phyloP scores from a whole-genome alignment of 2,329 filamentous ascomycete species.

The Leptographium lundbergii region DNA sequence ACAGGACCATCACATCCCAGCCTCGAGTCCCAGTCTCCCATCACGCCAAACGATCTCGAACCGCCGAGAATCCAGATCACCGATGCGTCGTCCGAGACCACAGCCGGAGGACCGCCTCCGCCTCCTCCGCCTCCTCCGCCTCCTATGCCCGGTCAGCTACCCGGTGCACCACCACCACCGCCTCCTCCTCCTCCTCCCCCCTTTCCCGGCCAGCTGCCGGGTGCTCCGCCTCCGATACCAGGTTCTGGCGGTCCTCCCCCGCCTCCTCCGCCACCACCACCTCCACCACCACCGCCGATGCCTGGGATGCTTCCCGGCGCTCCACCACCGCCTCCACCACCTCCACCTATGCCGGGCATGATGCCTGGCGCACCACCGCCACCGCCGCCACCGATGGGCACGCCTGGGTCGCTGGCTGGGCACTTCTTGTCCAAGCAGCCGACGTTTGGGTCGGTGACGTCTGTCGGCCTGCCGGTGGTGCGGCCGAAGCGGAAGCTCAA shows the following conservation, averaged over 20 bases:
- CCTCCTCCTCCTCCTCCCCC: conserved; percentile 26
- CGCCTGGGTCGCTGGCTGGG: conserved; percentile 56
- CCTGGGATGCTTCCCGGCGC: conserved; percentile 16
- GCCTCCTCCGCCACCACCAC: conserved; percentile 14
- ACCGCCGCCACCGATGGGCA: conserved; percentile 28
- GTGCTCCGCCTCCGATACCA: conserved; percentile 22
- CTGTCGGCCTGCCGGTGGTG: conserved; percentile 63
- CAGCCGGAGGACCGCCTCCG: conserved; percentile 8
- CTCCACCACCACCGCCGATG: conserved; percentile 27
- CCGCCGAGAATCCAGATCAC: conserved; percentile 47
- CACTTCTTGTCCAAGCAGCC: conserved; percentile 61
- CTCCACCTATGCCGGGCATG: conserved; percentile 25
- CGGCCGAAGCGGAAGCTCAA: conserved; percentile 99
- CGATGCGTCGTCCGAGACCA: neutral
- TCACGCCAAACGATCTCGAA: conserved; percentile 50
- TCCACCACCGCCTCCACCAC: conserved; percentile 10
- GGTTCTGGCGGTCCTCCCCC: conserved; percentile 15
- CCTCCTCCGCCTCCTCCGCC: conserved; percentile 22
- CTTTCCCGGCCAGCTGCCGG: conserved; percentile 17
- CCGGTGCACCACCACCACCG: conserved; percentile 16
- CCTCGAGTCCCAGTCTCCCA: conserved; percentile 56
- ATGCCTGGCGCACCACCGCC: conserved; percentile 21
- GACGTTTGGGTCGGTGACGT: conserved; percentile 36
- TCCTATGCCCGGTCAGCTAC: conserved; percentile 20
- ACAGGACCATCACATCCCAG: conserved; percentile 67